A percentile compares a stretch with the other conserved stretches of the same genome.
These are phyloP conservation scores for Crithidia bombi DNA, from an alignment of 208 protist species.

Conservation along the genomic window DNA sequence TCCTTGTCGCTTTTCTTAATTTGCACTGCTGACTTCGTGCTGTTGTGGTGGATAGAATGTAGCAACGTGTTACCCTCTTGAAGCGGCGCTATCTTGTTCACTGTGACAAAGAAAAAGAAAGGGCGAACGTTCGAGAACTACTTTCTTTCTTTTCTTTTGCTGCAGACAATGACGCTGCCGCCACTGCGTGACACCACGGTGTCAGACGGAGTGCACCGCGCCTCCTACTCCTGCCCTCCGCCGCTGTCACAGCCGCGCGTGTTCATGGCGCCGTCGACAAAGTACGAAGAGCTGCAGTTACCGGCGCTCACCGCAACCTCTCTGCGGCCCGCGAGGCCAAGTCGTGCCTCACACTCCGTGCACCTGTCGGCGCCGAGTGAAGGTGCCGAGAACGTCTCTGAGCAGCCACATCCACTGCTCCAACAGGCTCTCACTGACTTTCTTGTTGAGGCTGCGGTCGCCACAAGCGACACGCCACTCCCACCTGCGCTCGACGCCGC, in stretches of 20 bases:
- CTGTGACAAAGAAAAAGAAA: too few relatives aligned
- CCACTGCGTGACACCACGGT: background rate
- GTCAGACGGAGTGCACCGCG: background rate
- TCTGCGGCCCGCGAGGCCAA: background rate
- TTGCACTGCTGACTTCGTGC: too few relatives aligned
- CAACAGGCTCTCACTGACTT: background rate
- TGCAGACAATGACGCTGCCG: conserved; percentile 2
- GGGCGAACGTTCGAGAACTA: too few relatives aligned
- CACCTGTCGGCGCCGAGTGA: background rate
- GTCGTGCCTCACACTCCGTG: background rate
- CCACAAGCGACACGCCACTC: background rate
- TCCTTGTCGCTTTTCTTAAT: too few relatives aligned
- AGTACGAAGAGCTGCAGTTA: background rate
- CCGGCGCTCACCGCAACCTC: conserved; percentile 14
- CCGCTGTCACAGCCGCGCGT: background rate
- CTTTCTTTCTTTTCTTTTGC: background rate
- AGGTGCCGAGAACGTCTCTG: background rate
- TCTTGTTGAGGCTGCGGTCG: background rate
- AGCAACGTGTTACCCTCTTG: too few relatives aligned
- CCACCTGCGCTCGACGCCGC: background rate
- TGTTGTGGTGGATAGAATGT: too few relatives aligned
- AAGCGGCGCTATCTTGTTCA: too few relatives aligned
- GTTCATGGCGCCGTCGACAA: background rate
- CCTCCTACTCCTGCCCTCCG: background rate
- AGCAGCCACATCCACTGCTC: conserved; percentile 5